Conservation (phyloP, 2,329 filamentous ascomycete species). For the Alternaria arbusti region DNA sequence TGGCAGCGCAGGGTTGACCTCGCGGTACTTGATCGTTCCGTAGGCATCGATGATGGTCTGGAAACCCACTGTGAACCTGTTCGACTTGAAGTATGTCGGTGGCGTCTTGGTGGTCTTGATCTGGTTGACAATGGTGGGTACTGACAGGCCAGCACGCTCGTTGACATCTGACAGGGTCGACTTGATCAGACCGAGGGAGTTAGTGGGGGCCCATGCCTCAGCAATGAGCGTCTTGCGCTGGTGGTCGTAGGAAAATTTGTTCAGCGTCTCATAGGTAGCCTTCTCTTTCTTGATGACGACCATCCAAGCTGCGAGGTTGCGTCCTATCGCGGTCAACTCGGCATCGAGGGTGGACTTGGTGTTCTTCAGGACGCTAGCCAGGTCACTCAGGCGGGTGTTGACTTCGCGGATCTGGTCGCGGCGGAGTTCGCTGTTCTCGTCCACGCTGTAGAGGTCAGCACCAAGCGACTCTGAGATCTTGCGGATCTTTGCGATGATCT, state of each 20-base stretch:
- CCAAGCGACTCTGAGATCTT: constrained; percentile 98
- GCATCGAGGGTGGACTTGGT: constrained; percentile 93
- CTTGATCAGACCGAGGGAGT: constrained; percentile 86
- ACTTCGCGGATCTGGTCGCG: constrained; percentile 97
- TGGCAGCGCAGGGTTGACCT: constrained; percentile 94
- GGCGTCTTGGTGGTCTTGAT: constrained; percentile 97
- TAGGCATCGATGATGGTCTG: constrained; percentile 99
- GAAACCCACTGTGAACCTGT: constrained; percentile 97
- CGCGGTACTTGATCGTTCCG: constrained; percentile 94
- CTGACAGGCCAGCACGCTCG: constrained; percentile 91
- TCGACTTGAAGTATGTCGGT: constrained; percentile 95
- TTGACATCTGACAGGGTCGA: constrained; percentile 96
- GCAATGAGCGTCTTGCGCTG: constrained; percentile 95
- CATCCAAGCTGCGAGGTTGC: constrained; percentile 95
- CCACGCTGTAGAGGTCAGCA: constrained; percentile 93
- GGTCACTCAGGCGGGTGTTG: constrained; percentile 88
- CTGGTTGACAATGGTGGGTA: constrained; percentile 98
- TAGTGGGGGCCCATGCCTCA: constrained; percentile 96
- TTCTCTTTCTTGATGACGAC: constrained; percentile 98
- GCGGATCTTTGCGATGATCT: constrained; percentile 97
- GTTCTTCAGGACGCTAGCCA: constrained; percentile 90
- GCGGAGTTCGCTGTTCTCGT: constrained; percentile 94
- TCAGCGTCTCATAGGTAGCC: constrained; percentile 93
- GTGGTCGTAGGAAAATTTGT: constrained; percentile 95
- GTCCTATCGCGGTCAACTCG: constrained; percentile 91